phyloP scores from a whole-genome alignment of 176 grass and related monocot species.

The Raddia guianensis region DNA sequence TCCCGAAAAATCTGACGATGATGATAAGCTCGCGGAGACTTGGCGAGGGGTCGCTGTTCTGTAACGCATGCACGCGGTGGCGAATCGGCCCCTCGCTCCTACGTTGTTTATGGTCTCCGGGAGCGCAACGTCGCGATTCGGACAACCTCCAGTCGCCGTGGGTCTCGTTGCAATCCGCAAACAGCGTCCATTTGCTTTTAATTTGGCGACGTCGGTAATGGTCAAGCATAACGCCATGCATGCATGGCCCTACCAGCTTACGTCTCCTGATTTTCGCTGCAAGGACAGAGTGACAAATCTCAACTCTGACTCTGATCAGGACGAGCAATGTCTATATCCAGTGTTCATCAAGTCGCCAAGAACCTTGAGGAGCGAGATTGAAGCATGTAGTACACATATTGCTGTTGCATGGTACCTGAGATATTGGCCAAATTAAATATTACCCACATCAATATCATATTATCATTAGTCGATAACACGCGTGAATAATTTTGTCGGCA shows the following conservation, averaged over 20 bases:
- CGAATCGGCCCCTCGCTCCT: not conserved
- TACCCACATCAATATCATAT: not conserved
- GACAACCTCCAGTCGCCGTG: not conserved
- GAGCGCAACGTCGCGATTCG: not conserved
- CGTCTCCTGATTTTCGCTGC: not conserved
- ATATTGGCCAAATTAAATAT: not conserved
- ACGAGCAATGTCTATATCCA: too few species aligned
- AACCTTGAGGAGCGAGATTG: too few species aligned
- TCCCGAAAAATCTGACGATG: not conserved
- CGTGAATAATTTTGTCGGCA: not conserved
- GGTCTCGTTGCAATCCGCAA: not conserved
- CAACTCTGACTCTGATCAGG: not conserved
- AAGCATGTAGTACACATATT: too few species aligned
- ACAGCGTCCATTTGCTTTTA: not conserved
- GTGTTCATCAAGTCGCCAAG: too few species aligned
- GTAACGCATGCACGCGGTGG: too few species aligned
- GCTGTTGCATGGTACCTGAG: too few species aligned
- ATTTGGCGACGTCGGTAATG: not conserved
- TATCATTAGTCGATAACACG: not conserved
- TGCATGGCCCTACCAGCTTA: not conserved
- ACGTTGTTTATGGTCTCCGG: not conserved
- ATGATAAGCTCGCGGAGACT: not conserved
- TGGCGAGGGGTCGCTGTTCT: not conserved
- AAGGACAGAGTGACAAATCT: not conserved
- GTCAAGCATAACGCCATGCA: not conserved